Base-by-base conservation (phyloP, 2,329 filamentous ascomycete species). In the Metarhizium humberi region DNA sequence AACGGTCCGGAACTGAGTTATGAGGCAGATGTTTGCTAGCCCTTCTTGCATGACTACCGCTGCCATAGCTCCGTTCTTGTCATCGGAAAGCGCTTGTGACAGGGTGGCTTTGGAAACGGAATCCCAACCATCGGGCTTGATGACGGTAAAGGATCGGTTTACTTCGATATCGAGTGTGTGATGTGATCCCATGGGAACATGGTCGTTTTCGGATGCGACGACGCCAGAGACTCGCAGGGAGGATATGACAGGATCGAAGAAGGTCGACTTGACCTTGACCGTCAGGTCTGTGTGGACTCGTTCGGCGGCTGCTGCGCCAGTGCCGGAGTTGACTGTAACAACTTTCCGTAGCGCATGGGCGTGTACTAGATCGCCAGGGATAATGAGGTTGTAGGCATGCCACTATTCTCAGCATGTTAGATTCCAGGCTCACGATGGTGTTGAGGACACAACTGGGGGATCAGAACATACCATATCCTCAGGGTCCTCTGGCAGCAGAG, bases 41-140 rank as follows among this genome's bases (percentile, higher is more conserved):
- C 88, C 88, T 64, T 97, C 92, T 64, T 95, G 89, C 87, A 99
- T 92, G 29, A 97, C 88, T 1, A 97, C 86, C 0, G 94, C 92
- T 55, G 91, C 90, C 18, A 95, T 80, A 58, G 92, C 87, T 1
- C 90, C 91, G 58, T 88, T 85, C 64, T 86, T 85, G 60, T 90
- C 86, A 62, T 88, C 84, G 63, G 89, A 85, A 14, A 92, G 79
- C 1, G 91, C 87, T 68, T 96, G 90, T 55, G 81, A 78, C 11
- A 99, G 79, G 49, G 88, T 86, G 57, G 88, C 85, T 50, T 87
- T 75, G 3, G 92, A 89, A 11, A 99, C 85, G 61, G 87, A 92
- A 70, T 99, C 94, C 94, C 94, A 99, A 46, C 91, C 72, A 54
- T 71, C 86, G 43, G 81, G 80, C 73, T 97, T 97, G 73, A 91